Evolutionary conservation across 805 yeast species (phyloP), one percentile per base, ranked within the genome.

Genomic region (Tetrapisispora nanseiensis): DNA sequence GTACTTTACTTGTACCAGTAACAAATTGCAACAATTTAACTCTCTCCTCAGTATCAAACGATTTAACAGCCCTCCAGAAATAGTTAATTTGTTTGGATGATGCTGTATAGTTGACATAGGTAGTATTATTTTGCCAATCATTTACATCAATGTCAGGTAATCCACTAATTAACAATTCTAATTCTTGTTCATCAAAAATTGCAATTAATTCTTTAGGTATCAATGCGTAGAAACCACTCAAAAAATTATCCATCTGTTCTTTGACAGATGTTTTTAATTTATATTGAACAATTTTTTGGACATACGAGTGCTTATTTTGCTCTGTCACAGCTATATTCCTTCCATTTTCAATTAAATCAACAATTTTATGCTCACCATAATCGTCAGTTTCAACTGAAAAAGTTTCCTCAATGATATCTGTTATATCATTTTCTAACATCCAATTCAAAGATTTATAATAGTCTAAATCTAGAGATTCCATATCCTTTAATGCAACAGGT

Each of bases 31-130:
- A 67, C 49, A 92, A 66, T 57, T 87, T 89, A 8, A 98, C 99
- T 38, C 95, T 72, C 58, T 92, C 97, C 59, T 92, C 98, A 15
- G 75, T 75, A 55, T 86, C 96, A 65, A 92, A 92, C 1, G 97
- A 85, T 54, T 86, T 77, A 12, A 92, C 96, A 1, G 97, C 95
- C 57, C 97, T 72, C 99, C 99, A 92, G 66, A 92, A 92, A 85
- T 97, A 90, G 56, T 82, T 87, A 43, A 92, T 80, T 57, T 89
- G 97, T 24, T 85, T 78, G 2, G 95, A 84, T 2, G 84, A 72
- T 1, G 89, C 72, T 0, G 86, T 75, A 60, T 90, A 92, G 57
- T 87, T 90, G 37, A 75, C 81, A 63, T 92, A 82, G 1, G 67
- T 70, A 1, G 96, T 76, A 58, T 92, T 84, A 55, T 78, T 80